Percentiles rank a stretch among this genome's conserved stretches.
Evolutionary conservation across 176 grass and related monocot genomes (phyloP).

Genomic region (Pontederia paniculata): DNA sequence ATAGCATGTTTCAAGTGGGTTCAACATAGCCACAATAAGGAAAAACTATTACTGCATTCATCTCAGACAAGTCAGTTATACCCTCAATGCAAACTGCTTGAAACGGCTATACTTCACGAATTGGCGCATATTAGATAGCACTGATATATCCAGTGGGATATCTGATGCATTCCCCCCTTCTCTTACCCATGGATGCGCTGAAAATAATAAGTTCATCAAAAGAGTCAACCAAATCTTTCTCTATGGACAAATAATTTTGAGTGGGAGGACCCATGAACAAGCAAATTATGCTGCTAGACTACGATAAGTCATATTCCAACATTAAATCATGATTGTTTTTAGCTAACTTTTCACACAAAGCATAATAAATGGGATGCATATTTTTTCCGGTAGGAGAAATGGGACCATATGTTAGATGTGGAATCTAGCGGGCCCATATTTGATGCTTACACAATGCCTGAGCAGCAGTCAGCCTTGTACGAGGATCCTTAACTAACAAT

Average conservation of each 20-base stretch:
- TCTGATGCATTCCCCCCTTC: slow-evolving; percentile 85
- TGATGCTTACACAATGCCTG: slow-evolving; percentile 82
- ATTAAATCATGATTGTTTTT: too few relatives aligned
- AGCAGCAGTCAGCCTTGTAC: slow-evolving; percentile 83
- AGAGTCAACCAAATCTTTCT: neutral
- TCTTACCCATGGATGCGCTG: slow-evolving; percentile 93
- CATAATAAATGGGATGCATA: too few relatives aligned
- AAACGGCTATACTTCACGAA: slow-evolving; percentile 97
- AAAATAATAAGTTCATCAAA: slow-evolving; percentile 2
- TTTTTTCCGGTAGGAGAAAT: too few relatives aligned
- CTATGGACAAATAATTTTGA: slow-evolving; percentile 16
- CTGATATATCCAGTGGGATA: slow-evolving; percentile 92
- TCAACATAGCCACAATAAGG: neutral
- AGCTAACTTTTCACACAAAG: too few relatives aligned
- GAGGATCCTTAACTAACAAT: slow-evolving; percentile 92
- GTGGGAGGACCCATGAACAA: slow-evolving; percentile 5
- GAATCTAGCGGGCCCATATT: neutral
- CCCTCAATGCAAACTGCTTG: slow-evolving; percentile 94
- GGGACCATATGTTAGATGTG: neutral
- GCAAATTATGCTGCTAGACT: too few relatives aligned
- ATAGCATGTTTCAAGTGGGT: slow-evolving; percentile 4
- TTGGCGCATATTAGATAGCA: slow-evolving; percentile 75
- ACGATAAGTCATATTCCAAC: too few relatives aligned
- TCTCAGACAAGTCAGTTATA: slow-evolving; percentile 16
- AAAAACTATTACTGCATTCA: slow-evolving; percentile 1